Evolutionary conservation across 2,329 filamentous ascomycete genomes (phyloP).

Genomic region (Ambrosiella xylebori): DNA sequence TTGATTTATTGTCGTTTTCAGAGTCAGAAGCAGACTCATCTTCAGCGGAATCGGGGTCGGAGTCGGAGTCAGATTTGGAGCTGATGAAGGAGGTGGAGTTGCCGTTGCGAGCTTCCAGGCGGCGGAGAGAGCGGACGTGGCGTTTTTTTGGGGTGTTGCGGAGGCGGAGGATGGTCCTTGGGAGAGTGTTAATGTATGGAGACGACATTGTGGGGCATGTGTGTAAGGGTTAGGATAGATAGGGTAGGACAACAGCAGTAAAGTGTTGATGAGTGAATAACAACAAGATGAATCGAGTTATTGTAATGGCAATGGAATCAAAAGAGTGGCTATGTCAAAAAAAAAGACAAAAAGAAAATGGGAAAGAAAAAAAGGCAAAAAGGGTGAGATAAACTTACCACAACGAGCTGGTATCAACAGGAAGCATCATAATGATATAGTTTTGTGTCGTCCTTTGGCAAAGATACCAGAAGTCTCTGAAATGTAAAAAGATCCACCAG

Average conservation of each 20-base stretch:
- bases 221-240: background rate
- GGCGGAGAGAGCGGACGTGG: background rate
- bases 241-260: no score
- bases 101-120: background rate
- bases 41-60: background rate
- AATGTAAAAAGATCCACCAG: conserved; percentile 3
- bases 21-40: conserved; percentile 3
- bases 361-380: background rate
- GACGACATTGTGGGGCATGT: background rate
- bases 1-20: background rate
- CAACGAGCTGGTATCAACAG: conserved; percentile 1
- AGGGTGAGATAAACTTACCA: conserved; percentile 1
- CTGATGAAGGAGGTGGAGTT: background rate
- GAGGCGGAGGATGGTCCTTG: conserved; percentile 1
- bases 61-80: background rate
- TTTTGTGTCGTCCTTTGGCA: background rate
- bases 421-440: background rate
- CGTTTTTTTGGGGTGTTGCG: background rate
- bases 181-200: background rate
- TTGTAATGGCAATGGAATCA: background rate
- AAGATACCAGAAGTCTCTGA: background rate
- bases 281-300: background rate
- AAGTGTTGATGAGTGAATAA: background rate
- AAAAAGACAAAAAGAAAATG: background rate
- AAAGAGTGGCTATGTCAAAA: background rate